Conservation (phyloP, 2,329 filamentous ascomycete species). For the Venturia effusa region DNA sequence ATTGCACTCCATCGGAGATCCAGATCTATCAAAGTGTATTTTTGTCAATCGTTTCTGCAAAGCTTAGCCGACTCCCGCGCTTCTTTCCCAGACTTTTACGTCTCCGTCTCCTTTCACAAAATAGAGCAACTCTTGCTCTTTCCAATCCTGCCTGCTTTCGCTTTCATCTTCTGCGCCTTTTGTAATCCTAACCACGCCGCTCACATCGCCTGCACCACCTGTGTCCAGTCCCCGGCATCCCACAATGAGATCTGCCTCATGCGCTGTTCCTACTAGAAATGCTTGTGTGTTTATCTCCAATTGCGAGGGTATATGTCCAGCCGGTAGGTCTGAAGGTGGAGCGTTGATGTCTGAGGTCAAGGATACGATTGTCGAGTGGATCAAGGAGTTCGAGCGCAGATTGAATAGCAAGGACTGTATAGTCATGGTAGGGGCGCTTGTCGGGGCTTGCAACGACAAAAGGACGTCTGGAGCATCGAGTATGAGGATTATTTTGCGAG, state of each 20-base stretch:
- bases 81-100: constrained; percentile 65
- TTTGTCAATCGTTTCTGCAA: background rate
- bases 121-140: constrained; percentile 68
- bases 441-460: constrained; percentile 23
- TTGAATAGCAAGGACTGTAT: constrained; percentile 13
- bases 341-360: constrained; percentile 52
- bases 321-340: constrained; percentile 47
- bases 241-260: constrained; percentile 61
- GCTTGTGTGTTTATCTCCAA: constrained; percentile 61
- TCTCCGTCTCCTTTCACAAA: constrained; percentile 68
- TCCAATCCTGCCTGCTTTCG: constrained; percentile 19
- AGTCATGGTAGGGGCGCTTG: constrained; percentile 13
- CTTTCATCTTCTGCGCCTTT: constrained; percentile 38
- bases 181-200: constrained; percentile 72
- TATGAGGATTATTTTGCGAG: constrained; percentile 28
- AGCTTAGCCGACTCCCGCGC: constrained; percentile 5
- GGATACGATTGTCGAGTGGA: constrained; percentile 56
- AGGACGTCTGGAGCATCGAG: constrained; percentile 34
- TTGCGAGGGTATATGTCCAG: constrained; percentile 35
- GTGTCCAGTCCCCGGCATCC: constrained; percentile 71
- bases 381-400: constrained; percentile 32
- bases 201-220: constrained; percentile 81
- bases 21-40: background rate
- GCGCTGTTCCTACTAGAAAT: constrained; percentile 62
- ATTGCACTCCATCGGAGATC: background rate